These are phyloP conservation scores for Ganoderma lingzhi DNA, from an alignment of 1,284 basidiomycete genomes.

Conservation along the genomic window DNA sequence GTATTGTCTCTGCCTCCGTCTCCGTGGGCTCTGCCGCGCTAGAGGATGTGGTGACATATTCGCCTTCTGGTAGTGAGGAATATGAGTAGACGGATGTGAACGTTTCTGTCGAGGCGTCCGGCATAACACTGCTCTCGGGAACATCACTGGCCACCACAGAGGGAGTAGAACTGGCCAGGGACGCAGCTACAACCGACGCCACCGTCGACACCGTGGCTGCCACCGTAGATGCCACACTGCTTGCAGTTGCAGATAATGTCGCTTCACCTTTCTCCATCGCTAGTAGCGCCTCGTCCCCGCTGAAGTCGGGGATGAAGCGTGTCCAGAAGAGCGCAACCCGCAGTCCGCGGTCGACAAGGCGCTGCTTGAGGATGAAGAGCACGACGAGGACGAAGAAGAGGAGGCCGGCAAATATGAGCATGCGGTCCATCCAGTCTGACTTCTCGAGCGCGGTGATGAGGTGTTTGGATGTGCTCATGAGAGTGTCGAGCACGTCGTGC, in stretches of 20 bases:
- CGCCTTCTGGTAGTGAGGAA: not conserved
- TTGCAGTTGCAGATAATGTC: not conserved
- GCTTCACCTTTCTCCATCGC: constrained; percentile 38
- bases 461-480: constrained; percentile 83
- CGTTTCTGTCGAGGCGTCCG: not conserved
- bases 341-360: constrained; percentile 79
- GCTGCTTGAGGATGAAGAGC: constrained; percentile 86
- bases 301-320: constrained; percentile 61
- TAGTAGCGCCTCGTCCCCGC: constrained; percentile 35
- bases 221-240: constrained; percentile 15
- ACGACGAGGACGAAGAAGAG: constrained; percentile 87
- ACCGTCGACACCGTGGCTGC: constrained; percentile 15
- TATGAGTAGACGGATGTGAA: not conserved
- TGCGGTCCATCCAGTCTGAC: constrained; percentile 91
- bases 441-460: constrained; percentile 88
- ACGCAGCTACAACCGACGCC: constrained; percentile 13
- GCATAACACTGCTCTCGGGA: not conserved
- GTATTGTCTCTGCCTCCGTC: not conserved
- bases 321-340: constrained; percentile 84
- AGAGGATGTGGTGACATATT: constrained; percentile 11
- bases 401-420: constrained; percentile 82
- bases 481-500: constrained; percentile 80
- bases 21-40: not conserved
- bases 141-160: not conserved
- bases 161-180: constrained; percentile 12